Evolutionary conservation across 2,329 filamentous ascomycete species (phyloP).

Genomic region (Phaeophleospora eucalypticola): DNA sequence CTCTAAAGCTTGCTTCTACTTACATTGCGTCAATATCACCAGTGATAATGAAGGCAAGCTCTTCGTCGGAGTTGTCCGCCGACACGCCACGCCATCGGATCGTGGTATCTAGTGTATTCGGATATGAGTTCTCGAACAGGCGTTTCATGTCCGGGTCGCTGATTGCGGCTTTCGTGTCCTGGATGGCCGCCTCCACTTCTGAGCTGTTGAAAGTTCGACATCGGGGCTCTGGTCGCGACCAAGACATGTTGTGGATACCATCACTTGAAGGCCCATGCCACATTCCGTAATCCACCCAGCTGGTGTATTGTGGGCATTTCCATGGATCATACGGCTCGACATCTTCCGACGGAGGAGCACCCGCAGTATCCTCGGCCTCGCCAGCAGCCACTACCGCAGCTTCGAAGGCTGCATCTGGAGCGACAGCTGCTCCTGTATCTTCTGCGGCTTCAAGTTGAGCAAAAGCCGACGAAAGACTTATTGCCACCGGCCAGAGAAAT

Average conservation of each 20-base stretch:
- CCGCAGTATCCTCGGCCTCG: no score
- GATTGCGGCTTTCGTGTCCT: slow-evolving; percentile 30
- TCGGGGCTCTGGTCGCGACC: slow-evolving; percentile 37
- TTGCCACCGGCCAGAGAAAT: neutral
- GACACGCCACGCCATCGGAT: slow-evolving; percentile 78
- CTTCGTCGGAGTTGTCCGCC: slow-evolving; percentile 61
- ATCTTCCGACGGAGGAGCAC: no score
- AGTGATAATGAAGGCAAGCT: slow-evolving; percentile 89
- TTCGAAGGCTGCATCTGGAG: neutral
- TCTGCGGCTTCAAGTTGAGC: neutral
- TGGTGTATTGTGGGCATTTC: neutral
- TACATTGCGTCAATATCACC: slow-evolving; percentile 56
- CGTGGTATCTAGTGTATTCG: slow-evolving; percentile 85
- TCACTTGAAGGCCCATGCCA: slow-evolving; percentile 41
- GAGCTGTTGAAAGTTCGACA: slow-evolving; percentile 40
- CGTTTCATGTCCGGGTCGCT: slow-evolving; percentile 59
- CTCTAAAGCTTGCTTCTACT: no score
- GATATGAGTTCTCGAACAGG: slow-evolving; percentile 57
- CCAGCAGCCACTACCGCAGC: no score
- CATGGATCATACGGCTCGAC: neutral
- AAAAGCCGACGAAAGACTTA: no score
- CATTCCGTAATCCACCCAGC: slow-evolving; percentile 29
- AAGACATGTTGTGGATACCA: slow-evolving; percentile 41
- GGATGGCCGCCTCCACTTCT: slow-evolving; percentile 36
- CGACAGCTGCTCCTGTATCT: neutral